A percentile compares a stretch with the other conserved stretches of the same genome.
Evolutionary conservation across 768 basidiomycete species (phyloP).

Genomic region (Phlegmacium glaucopus): DNA sequence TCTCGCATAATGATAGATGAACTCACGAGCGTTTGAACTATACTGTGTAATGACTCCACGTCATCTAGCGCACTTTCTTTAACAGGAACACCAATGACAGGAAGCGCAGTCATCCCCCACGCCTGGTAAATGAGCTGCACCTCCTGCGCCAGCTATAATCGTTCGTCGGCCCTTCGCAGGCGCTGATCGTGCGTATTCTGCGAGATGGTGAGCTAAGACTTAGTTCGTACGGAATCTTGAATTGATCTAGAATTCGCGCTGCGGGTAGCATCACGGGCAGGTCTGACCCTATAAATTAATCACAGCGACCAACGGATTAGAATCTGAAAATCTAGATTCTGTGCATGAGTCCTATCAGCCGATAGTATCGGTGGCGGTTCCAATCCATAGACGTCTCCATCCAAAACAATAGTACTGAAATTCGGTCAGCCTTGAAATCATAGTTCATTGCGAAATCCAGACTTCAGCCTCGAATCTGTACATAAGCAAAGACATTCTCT

Average conservation of each 20-base stretch:
- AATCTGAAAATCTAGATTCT: conserved; percentile 63
- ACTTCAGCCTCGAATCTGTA: conserved; percentile 93
- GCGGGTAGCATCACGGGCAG: conserved; percentile 91
- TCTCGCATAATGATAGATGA: conserved; percentile 2
- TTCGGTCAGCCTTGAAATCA: conserved; percentile 8
- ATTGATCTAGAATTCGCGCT: conserved; percentile 79
- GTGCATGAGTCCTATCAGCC: conserved; percentile 66
- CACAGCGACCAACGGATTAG: conserved; percentile 84
- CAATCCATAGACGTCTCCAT: conserved; percentile 82
- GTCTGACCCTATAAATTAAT: conserved; percentile 94
- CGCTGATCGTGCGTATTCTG: conserved; percentile 78
- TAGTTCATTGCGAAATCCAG: conserved; percentile 18
- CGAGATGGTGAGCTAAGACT: conserved; percentile 94
- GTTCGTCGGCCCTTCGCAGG: conserved; percentile 60
- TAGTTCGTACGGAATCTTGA: conserved; percentile 85
- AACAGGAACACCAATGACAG: conserved; percentile 96
- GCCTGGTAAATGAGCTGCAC: conserved; percentile 95
- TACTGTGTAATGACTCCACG: conserved; percentile 94
- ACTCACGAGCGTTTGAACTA: conserved; percentile 98
- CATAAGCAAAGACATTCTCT: conserved; percentile 80
- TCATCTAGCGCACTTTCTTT: conserved; percentile 93
- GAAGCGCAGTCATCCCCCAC: conserved; percentile 95
- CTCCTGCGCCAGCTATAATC: conserved; percentile 96
- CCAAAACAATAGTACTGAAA: conserved; percentile 90
- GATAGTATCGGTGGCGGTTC: conserved; percentile 85